These are phyloP conservation scores for Dendrothele bispora DNA, from an alignment of 768 basidiomycete genomes.

Conservation along the genomic window DNA sequence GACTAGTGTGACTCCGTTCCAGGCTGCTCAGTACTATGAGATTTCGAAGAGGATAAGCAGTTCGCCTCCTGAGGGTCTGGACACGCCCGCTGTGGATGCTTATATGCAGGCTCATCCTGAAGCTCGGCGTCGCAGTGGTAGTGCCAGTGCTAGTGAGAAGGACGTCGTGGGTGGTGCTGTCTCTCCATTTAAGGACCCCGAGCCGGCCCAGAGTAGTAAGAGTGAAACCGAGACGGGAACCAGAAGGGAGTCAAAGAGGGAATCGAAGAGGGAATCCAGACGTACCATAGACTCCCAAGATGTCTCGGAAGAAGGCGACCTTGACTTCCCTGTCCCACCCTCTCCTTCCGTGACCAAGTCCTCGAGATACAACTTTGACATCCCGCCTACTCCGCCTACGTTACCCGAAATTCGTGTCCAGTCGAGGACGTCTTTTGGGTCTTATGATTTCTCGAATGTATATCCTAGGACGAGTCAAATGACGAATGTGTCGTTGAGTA, in stretches of 20 bases:
- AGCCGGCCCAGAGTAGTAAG: neutral
- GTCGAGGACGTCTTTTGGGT: constrained; percentile 22
- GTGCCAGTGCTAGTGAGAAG: no score
- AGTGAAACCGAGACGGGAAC: neutral
- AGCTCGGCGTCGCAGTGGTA: constrained; percentile 1
- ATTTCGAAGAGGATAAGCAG: constrained; percentile 59
- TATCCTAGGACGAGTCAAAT: constrained; percentile 16
- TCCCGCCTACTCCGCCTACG: constrained; percentile 37
- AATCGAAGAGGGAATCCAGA: neutral
- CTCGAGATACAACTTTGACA: constrained; percentile 16
- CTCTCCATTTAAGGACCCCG: neutral
- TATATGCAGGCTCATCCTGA: constrained; percentile 19
- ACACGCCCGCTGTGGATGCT: constrained; percentile 29
- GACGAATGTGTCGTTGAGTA: constrained; percentile 14
- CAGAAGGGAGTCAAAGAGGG: neutral
- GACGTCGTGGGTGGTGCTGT: constrained; percentile 1
- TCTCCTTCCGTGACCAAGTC: constrained; percentile 17
- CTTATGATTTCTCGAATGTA: constrained; percentile 15
- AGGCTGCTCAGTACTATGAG: constrained; percentile 73
- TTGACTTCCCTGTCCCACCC: constrained; percentile 22
- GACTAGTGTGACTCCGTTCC: constrained; percentile 72
- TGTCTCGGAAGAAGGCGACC: no score
- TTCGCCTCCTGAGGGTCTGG: constrained; percentile 34
- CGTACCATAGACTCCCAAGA: constrained; percentile 8
- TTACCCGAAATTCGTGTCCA: constrained; percentile 38